Conservation (phyloP, 768 basidiomycete species). For the Leccinum arenicola region DNA sequence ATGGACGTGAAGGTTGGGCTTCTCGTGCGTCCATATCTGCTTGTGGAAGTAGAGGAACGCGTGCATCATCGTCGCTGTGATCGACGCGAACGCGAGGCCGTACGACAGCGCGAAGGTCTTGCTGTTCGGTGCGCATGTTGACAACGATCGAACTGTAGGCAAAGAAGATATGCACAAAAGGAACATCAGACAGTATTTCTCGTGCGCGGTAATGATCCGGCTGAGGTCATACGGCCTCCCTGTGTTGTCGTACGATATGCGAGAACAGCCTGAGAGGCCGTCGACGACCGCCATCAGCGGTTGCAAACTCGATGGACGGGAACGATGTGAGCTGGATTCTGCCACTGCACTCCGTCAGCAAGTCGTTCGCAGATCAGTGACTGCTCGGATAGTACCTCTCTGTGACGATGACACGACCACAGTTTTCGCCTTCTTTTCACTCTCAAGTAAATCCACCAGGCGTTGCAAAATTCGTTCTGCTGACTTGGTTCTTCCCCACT, state of each 20-base stretch:
- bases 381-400: constrained; percentile 16
- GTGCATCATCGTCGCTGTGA: constrained; percentile 74
- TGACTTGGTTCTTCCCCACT: constrained; percentile 78
- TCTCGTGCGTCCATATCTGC: constrained; percentile 72
- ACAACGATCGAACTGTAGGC: not conserved
- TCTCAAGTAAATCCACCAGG: constrained; percentile 57
- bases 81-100: constrained; percentile 76
- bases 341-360: constrained; percentile 17
- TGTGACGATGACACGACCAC: constrained; percentile 32
- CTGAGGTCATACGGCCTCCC: too few species aligned
- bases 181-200: too few species aligned
- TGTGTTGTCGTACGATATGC: too few species aligned
- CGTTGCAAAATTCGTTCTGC: constrained; percentile 67
- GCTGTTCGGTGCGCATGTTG: constrained; percentile 8
- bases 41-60: constrained; percentile 74
- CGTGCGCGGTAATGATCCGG: too few species aligned
- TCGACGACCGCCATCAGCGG: not conserved
- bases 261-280: too few species aligned
- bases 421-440: constrained; percentile 47
- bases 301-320: constrained; percentile 22
- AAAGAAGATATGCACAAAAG: too few species aligned
- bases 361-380: not conserved
- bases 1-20: constrained; percentile 67
- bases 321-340: constrained; percentile 24
- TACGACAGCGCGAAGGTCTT: constrained; percentile 76